Conservation (phyloP, 306 rosid species). For the Vachellia pachyceras region DNA sequence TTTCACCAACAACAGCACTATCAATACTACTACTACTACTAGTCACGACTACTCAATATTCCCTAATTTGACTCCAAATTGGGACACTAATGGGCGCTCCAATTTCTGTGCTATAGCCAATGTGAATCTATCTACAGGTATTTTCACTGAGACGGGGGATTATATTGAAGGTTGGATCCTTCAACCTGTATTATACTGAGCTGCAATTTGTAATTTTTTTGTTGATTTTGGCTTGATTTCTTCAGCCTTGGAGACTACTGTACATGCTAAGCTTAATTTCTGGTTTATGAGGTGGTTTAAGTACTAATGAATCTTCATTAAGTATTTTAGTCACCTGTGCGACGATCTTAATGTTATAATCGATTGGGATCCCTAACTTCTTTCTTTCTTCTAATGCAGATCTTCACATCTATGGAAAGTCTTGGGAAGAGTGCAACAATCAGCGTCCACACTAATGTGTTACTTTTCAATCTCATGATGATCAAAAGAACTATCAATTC, state of each 20-base stretch:
- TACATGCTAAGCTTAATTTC: background rate
- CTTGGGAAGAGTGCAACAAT: slow-evolving; percentile 57
- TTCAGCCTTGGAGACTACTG: background rate
- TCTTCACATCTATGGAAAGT: slow-evolving; percentile 55
- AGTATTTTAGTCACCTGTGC: background rate
- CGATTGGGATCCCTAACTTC: slow-evolving; percentile 29
- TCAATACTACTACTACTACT: background rate
- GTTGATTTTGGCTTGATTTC: background rate
- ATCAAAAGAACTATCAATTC: slow-evolving; percentile 42
- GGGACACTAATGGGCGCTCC: slow-evolving; percentile 60
- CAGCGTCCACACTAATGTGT: slow-evolving; percentile 44
- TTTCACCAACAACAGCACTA: slow-evolving; percentile 33
- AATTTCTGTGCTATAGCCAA: slow-evolving; percentile 53
- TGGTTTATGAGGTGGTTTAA: background rate
- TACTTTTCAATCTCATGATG: background rate
- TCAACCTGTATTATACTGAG: background rate
- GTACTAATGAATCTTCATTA: background rate
- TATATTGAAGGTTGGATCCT: background rate
- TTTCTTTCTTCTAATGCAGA: slow-evolving; percentile 34
- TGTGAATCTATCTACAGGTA: slow-evolving; percentile 58
- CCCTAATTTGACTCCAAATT: slow-evolving; percentile 66
- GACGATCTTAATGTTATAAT: background rate
- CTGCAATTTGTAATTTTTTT: background rate
- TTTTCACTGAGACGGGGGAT: background rate
- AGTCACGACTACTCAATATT: slow-evolving; percentile 39